These are phyloP conservation scores for Dothiorella sarmentorum DNA, from an alignment of 2,329 filamentous ascomycete species.

Conservation along the genomic window DNA sequence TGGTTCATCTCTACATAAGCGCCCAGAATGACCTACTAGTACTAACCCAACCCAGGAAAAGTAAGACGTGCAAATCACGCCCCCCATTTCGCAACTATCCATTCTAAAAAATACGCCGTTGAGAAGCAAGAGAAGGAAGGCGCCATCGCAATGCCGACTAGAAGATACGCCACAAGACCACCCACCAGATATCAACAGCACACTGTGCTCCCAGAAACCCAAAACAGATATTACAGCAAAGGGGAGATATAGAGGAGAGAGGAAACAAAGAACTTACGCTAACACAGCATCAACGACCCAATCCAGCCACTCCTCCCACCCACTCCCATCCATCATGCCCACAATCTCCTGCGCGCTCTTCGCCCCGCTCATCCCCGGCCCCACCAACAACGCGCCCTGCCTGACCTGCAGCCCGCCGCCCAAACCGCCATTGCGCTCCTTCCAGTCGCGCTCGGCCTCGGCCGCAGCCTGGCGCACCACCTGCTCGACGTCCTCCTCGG, in stretches of 20 bases:
- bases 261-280: background rate
- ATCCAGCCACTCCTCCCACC: conserved; percentile 14
- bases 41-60: no score
- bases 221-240: background rate
- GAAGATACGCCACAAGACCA: background rate
- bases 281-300: background rate
- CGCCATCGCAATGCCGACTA: background rate
- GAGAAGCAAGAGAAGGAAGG: background rate
- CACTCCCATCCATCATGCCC: background rate
- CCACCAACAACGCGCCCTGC: conserved; percentile 4
- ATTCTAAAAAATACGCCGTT: no score
- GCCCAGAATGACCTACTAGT: background rate
- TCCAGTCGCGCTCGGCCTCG: conserved; percentile 45
- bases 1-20: no score
- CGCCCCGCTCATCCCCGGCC: background rate
- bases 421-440: conserved; percentile 35
- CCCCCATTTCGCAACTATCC: no score
- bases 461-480: conserved; percentile 39
- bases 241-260: background rate
- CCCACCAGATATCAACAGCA: background rate
- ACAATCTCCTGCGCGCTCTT: background rate
- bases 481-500: conserved; percentile 46
- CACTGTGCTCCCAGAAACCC: background rate
- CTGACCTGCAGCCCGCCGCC: background rate
- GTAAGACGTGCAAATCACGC: no score